Conservation (phyloP, 2,329 filamentous ascomycete species). For the Lizonia empirigonia region DNA sequence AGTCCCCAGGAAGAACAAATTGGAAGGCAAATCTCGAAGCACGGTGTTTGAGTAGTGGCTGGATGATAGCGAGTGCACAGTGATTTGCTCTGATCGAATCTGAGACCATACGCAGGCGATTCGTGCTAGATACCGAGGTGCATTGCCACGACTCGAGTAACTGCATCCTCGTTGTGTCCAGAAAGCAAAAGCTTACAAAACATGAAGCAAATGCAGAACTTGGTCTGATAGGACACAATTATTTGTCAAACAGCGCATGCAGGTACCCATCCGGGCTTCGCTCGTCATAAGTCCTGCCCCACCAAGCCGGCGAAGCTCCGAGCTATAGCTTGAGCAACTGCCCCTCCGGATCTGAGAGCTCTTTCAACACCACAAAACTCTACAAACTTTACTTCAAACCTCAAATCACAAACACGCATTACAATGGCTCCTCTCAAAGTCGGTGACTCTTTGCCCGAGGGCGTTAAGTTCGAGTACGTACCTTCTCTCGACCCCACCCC, state of each 20-base stretch:
- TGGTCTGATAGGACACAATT: conserved; percentile 12
- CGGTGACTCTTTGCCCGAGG: conserved; percentile 83
- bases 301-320: conserved; percentile 15
- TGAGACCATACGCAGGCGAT: background rate
- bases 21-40: background rate
- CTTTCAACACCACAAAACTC: background rate
- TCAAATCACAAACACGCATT: conserved; percentile 10
- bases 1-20: background rate
- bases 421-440: conserved; percentile 72
- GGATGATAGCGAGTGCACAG: background rate
- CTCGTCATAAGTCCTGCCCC: conserved; percentile 15
- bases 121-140: conserved; percentile 1
- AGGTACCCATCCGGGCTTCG: conserved; percentile 12
- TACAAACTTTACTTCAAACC: background rate
- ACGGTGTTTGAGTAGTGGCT: background rate
- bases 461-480: conserved; percentile 74
- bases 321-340: conserved; percentile 18
- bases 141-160: background rate
- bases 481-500: background rate
- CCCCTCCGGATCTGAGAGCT: conserved; percentile 18
- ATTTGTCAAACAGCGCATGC: conserved; percentile 17
- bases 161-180: conserved; percentile 3
- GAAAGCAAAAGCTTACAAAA: conserved; percentile 12
- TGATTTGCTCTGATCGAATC: background rate
- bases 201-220: background rate